Percentiles rank a stretch among this genome's conserved stretches.
These are phyloP conservation scores for Amorphotheca resinae DNA, from an alignment of 495 filamentous ascomycete genomes.

Conservation along the genomic window DNA sequence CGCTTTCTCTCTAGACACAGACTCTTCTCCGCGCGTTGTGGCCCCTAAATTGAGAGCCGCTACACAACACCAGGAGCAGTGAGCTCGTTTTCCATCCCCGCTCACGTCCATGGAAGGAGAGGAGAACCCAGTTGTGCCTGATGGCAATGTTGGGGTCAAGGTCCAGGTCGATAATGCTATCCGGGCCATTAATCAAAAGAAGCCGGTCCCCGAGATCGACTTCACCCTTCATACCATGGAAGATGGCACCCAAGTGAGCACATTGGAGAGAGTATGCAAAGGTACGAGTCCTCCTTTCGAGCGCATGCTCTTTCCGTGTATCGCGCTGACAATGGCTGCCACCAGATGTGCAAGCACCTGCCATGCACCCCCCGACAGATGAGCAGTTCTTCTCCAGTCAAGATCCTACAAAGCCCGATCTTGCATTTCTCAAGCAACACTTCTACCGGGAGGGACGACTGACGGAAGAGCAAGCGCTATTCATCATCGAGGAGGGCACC, in stretches of 20 bases:
- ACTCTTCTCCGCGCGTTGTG: too few relatives aligned
- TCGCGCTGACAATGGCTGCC: background rate
- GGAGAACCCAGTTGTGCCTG: conserved; percentile 1
- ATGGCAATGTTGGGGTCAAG: conserved; percentile 4
- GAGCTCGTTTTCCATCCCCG: too few relatives aligned
- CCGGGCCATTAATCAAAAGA: conserved; percentile 83
- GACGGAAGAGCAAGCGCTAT: conserved; percentile 93
- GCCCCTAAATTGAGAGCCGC: too few relatives aligned
- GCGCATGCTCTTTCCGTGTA: background rate
- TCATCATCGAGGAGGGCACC: conserved; percentile 78
- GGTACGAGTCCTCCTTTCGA: conserved; percentile 38
- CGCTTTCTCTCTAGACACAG: too few relatives aligned
- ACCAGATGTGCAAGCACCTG: conserved; percentile 90
- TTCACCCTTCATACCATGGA: conserved; percentile 98
- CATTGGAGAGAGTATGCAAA: conserved; percentile 91
- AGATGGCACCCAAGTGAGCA: conserved; percentile 89
- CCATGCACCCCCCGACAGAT: conserved; percentile 77
- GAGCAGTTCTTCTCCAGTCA: conserved; percentile 63
- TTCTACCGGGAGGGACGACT: conserved; percentile 95
- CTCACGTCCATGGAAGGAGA: conserved; percentile 16
- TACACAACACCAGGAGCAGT: too few relatives aligned
- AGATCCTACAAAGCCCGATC: conserved; percentile 77
- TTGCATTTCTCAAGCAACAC: conserved; percentile 92
- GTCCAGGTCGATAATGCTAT: conserved; percentile 52
- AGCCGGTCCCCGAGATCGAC: conserved; percentile 91